These are phyloP conservation scores for Naumovozyma dairenensis DNA, from an alignment of 805 yeast species.

Conservation along the genomic window DNA sequence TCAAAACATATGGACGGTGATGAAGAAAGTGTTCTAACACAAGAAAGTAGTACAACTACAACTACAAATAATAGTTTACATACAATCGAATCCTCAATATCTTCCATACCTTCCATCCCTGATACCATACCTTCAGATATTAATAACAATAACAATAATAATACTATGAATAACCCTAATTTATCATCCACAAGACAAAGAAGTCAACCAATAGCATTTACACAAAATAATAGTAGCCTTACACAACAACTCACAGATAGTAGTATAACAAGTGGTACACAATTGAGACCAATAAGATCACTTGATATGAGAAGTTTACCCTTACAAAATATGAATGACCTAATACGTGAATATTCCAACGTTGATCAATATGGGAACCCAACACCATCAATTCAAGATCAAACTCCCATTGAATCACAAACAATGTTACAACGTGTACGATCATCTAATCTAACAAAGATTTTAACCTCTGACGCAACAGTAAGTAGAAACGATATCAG, in stretches of 20 bases:
- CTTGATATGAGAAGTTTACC: not conserved
- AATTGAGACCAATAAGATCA: not conserved
- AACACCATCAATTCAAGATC: not conserved
- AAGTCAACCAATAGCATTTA: conserved; percentile 13
- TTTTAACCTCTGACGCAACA: conserved; percentile 23
- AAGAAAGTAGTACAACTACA: no score
- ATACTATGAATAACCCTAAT: not conserved
- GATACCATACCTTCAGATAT: not conserved
- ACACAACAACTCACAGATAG: not conserved
- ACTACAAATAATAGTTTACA: no score
- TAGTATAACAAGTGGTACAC: not conserved
- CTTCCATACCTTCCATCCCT: conserved; percentile 3
- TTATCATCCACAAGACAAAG: no score
- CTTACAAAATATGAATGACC: conserved; percentile 25
- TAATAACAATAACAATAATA: not conserved
- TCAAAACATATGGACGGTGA: no score
- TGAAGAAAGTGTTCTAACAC: no score
- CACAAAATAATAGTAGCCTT: conserved; percentile 1
- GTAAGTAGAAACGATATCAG: conserved; percentile 18
- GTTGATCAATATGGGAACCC: conserved; percentile 22
- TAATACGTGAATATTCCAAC: conserved; percentile 37
- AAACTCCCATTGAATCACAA: not conserved
- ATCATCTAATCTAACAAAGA: conserved; percentile 14
- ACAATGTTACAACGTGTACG: not conserved
- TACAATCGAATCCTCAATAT: not conserved